These are phyloP conservation scores for Termitomyces heimii DNA, from an alignment of 768 basidiomycete species.

Conservation along the genomic window DNA sequence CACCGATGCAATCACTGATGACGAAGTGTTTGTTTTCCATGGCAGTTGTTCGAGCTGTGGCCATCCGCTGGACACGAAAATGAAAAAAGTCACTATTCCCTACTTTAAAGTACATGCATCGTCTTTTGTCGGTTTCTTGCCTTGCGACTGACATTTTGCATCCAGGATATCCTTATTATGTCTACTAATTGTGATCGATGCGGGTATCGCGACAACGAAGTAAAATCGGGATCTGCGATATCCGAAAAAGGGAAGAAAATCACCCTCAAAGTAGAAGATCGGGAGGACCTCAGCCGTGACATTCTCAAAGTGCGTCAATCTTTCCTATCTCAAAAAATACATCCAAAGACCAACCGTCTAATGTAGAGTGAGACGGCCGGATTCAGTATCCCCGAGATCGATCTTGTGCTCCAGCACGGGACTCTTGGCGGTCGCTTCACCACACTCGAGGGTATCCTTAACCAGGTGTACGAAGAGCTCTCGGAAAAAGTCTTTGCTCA, in stretches of 20 bases:
- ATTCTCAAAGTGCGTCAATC: slow-evolving; percentile 71
- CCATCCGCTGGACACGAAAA: slow-evolving; percentile 74
- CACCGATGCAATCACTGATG: slow-evolving; percentile 43
- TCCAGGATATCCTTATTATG: slow-evolving; percentile 74
- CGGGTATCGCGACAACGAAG: slow-evolving; percentile 96
- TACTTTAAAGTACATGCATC: slow-evolving; percentile 83
- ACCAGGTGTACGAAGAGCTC: slow-evolving; percentile 93
- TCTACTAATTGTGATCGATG: slow-evolving; percentile 94
- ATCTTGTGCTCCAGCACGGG: slow-evolving; percentile 84
- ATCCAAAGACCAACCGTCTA: neutral
- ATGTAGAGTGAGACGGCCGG: slow-evolving; percentile 88
- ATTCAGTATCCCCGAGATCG: slow-evolving; percentile 88
- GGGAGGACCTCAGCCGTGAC: slow-evolving; percentile 89
- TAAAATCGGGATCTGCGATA: slow-evolving; percentile 91
- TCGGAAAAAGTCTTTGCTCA: slow-evolving; percentile 75
- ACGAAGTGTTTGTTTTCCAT: slow-evolving; percentile 75
- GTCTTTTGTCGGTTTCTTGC: neutral
- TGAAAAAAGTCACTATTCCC: slow-evolving; percentile 96
- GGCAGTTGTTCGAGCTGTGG: slow-evolving; percentile 89
- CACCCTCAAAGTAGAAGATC: slow-evolving; percentile 84
- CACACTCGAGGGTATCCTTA: slow-evolving; percentile 90
- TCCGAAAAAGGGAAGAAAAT: slow-evolving; percentile 84
- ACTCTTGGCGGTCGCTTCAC: slow-evolving; percentile 98
- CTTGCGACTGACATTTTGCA: neutral
- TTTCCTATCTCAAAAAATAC: neutral